These are phyloP conservation scores for Tulasnella sp. DNA, from an alignment of 768 basidiomycete genomes.

Conservation along the genomic window DNA sequence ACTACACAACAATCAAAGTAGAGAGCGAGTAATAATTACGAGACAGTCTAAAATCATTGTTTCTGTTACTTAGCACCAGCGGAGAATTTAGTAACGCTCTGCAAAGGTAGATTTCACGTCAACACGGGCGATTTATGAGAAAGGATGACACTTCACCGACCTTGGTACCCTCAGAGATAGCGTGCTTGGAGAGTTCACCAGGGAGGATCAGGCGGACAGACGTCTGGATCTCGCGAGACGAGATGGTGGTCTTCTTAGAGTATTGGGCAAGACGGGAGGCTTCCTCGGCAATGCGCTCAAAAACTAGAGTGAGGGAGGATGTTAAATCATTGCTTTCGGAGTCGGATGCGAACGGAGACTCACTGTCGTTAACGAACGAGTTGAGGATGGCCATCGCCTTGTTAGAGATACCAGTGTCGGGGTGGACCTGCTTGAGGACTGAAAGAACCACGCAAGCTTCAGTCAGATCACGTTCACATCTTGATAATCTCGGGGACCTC, in stretches of 20 bases:
- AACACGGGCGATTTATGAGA: constrained; percentile 21
- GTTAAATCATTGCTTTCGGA: constrained; percentile 28
- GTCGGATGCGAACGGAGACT: not conserved
- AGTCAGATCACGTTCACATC: not conserved
- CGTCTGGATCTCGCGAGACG: constrained; percentile 96
- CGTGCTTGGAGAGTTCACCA: constrained; percentile 96
- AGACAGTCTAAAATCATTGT: not conserved
- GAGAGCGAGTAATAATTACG: constrained; percentile 1
- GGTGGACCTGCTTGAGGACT: constrained; percentile 94
- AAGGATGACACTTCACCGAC: not conserved
- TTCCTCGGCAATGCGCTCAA: constrained; percentile 83
- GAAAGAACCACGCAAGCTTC: not conserved
- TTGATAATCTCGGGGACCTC: constrained; percentile 16
- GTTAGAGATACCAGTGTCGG: constrained; percentile 97
- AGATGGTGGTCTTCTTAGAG: constrained; percentile 98
- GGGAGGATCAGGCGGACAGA: constrained; percentile 90
- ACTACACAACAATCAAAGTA: not conserved
- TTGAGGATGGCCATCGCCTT: constrained; percentile 90
- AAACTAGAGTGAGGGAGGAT: constrained; percentile 32
- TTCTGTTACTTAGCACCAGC: constrained; percentile 19
- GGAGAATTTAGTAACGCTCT: constrained; percentile 42
- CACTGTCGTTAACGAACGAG: constrained; percentile 73
- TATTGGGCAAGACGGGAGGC: constrained; percentile 89
- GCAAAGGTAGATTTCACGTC: not conserved
- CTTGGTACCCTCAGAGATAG: constrained; percentile 90